These are phyloP conservation scores for Phyllosticta citriasiana DNA, from an alignment of 2,329 filamentous ascomycete species.

Conservation along the genomic window DNA sequence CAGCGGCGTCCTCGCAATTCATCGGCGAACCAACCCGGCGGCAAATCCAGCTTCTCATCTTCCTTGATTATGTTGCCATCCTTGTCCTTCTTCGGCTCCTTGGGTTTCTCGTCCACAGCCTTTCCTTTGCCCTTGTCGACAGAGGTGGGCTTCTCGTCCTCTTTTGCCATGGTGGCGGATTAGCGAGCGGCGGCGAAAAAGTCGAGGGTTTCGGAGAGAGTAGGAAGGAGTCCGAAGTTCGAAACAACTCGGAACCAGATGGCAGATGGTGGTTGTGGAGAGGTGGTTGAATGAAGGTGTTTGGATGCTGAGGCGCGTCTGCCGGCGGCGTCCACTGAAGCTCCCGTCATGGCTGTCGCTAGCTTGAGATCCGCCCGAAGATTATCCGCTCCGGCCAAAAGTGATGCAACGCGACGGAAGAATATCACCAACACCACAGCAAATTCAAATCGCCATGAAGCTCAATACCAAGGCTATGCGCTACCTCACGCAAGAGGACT, in stretches of 20 bases:
- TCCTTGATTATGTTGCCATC: constrained; percentile 62
- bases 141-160: constrained; percentile 74
- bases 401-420: constrained; percentile 3
- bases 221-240: constrained; percentile 11
- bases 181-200: constrained; percentile 21
- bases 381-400: not conserved
- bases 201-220: constrained; percentile 12
- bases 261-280: constrained; percentile 8
- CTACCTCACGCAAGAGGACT: constrained; percentile 86
- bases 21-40: constrained; percentile 41
- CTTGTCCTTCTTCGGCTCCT: constrained; percentile 52
- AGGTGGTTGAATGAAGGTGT: constrained; percentile 2
- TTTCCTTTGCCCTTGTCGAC: constrained; percentile 97
- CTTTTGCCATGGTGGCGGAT: constrained; percentile 61
- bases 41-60: constrained; percentile 64
- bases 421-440: not conserved
- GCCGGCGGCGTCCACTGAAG: constrained; percentile 10
- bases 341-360: not conserved
- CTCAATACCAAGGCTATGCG: constrained; percentile 89
- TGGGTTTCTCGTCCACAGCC: constrained; percentile 55
- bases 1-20: constrained; percentile 1
- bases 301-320: constrained; percentile 1
- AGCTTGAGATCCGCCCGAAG: not conserved
- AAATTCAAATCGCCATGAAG: constrained; percentile 57
- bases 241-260: constrained; percentile 2